These are phyloP conservation scores for Mycena kentingensis DNA, from an alignment of 768 basidiomycete species.

Conservation along the genomic window DNA sequence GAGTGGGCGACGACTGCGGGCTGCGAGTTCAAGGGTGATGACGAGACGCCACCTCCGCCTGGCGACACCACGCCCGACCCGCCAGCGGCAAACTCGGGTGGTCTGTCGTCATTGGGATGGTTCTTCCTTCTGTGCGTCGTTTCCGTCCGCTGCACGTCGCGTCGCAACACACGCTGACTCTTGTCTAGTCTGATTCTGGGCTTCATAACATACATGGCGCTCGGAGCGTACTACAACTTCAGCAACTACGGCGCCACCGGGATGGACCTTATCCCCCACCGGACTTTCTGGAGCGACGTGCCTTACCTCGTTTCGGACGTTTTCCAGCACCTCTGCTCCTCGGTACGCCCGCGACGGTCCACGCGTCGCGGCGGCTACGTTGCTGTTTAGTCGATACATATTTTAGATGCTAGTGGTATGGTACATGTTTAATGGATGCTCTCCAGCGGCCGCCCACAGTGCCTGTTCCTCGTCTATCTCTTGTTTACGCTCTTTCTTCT, in stretches of 20 bases:
- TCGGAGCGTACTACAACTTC: conserved; percentile 89
- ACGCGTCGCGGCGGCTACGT: conserved; percentile 74
- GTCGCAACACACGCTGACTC: conserved; percentile 2
- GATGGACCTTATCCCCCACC: conserved; percentile 85
- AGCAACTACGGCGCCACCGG: conserved; percentile 85
- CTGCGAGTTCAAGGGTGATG: conserved; percentile 45
- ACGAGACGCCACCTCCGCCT: conserved; percentile 17
- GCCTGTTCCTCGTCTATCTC: conserved; percentile 39
- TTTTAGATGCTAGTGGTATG: conserved; percentile 3
- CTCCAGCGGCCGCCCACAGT: conserved; percentile 38
- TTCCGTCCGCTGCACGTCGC: too few species aligned
- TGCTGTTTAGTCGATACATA: conserved; percentile 52
- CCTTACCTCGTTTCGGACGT: conserved; percentile 85
- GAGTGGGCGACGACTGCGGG: conserved; percentile 67
- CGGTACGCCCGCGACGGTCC: conserved; percentile 64
- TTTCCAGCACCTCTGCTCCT: conserved; percentile 72
- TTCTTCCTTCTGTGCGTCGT: conserved; percentile 79
- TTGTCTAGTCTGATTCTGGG: conserved; percentile 59
- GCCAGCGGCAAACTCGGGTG: conserved; percentile 37
- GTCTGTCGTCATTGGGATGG: conserved; percentile 80
- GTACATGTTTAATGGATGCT: not conserved
- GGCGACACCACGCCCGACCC: conserved; percentile 27
- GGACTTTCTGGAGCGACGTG: conserved; percentile 89
- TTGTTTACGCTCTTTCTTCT: conserved; percentile 36
- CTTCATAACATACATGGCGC: conserved; percentile 66